phyloP scores from a whole-genome alignment of 345 rosid genomes.

The Hirschfeldia incana region DNA sequence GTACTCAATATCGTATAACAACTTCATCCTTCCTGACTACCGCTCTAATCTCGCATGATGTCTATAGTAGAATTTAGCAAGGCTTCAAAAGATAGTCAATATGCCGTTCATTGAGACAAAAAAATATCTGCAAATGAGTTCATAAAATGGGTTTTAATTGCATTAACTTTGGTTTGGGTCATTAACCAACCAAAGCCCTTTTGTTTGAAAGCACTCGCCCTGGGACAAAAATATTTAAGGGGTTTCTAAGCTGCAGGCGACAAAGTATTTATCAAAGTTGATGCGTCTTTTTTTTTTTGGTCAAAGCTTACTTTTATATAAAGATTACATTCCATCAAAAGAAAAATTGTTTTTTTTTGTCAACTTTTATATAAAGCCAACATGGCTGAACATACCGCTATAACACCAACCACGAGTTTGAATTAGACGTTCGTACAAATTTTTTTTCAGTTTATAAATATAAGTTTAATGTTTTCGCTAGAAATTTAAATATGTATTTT shows the following conservation, averaged over 20 bases:
- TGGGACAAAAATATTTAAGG: constrained; percentile 2
- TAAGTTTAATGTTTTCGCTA: too few species aligned
- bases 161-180: not conserved
- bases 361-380: too few species aligned
- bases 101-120: too few species aligned
- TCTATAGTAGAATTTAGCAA: not conserved
- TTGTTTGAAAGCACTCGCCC: not conserved
- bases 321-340: too few species aligned
- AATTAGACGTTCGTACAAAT: too few species aligned
- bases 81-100: too few species aligned
- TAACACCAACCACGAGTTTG: too few species aligned
- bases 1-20: not conserved
- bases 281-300: not conserved
- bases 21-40: not conserved
- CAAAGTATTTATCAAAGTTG: not conserved
- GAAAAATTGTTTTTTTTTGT: too few species aligned
- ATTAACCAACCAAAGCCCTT: not conserved
- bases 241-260: not conserved
- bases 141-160: constrained; percentile 11
- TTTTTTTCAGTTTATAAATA: too few species aligned
- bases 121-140: not conserved
- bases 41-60: not conserved
- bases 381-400: too few species aligned
- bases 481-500: too few species aligned
- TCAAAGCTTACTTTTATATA: too few species aligned